Percentiles rank a stretch among this genome's conserved stretches.
Evolutionary conservation across 169 alveolate species (phyloP).

Genomic region (Eimeria brunetti): DNA sequence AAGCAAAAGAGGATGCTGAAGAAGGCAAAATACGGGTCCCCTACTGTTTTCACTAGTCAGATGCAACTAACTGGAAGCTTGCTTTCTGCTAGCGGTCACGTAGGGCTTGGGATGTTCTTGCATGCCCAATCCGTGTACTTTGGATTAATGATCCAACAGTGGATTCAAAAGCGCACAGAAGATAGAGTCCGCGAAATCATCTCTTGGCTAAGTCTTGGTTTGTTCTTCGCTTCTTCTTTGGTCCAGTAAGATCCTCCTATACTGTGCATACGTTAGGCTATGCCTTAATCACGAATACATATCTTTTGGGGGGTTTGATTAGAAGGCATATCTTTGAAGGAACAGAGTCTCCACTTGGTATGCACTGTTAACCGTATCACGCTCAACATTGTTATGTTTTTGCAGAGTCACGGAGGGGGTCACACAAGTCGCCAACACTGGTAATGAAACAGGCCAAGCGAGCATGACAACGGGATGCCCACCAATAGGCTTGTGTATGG

Average conservation of each 20-base stretch:
- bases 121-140: conserved; percentile 73
- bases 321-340: background rate
- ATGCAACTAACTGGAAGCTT: conserved; percentile 68
- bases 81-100: conserved; percentile 58
- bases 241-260: conserved; percentile 27
- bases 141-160: conserved; percentile 42
- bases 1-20: conserved; percentile 48
- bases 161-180: conserved; percentile 32
- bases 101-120: conserved; percentile 59
- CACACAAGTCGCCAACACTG: conserved; percentile 29
- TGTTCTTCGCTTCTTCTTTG: conserved; percentile 57
- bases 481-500: conserved; percentile 77
- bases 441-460: conserved; percentile 64
- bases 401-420: conserved; percentile 57
- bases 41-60: conserved; percentile 73
- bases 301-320: background rate
- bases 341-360: background rate
- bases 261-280: background rate
- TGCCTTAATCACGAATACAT: too few species aligned
- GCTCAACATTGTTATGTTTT: background rate
- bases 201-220: conserved; percentile 63
- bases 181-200: conserved; percentile 67
- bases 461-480: conserved; percentile 66
- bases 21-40: conserved; percentile 63
- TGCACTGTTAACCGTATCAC: background rate